Evolutionary conservation across 129 eudicot species (phyloP).

Genomic region (Deinandra increscens): DNA sequence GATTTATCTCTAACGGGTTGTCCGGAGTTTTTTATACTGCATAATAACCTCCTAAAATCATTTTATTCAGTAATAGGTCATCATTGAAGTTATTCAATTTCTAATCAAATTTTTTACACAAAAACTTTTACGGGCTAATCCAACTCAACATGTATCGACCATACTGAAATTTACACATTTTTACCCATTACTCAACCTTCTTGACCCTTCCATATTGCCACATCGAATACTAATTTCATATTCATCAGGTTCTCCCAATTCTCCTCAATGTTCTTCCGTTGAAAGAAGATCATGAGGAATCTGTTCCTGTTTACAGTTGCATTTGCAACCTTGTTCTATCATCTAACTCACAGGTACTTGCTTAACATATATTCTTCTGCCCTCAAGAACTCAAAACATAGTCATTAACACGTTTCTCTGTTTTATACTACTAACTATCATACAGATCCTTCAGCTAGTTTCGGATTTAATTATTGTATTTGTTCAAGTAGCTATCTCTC

Average conservation of each 20-base stretch:
- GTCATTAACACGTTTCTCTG: slow-evolving; percentile 21
- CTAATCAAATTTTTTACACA: neutral
- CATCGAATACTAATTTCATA: neutral
- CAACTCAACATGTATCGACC: no score
- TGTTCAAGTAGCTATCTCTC: slow-evolving; percentile 80
- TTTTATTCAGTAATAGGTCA: neutral
- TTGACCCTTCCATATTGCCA: neutral
- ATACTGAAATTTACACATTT: neutral
- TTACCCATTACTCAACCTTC: neutral
- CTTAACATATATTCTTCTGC: neutral
- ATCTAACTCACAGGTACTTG: slow-evolving; percentile 76
- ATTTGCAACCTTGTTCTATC: slow-evolving; percentile 73
- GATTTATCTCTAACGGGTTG: neutral
- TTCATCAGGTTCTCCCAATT: slow-evolving; percentile 63
- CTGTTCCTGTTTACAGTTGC: slow-evolving; percentile 78
- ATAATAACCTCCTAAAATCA: neutral
- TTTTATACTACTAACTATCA: neutral
- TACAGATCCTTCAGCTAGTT: slow-evolving; percentile 73
- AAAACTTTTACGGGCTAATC: neutral
- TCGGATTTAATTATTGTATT: slow-evolving; percentile 74
- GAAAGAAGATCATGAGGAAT: slow-evolving; percentile 90
- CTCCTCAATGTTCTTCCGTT: slow-evolving; percentile 79
- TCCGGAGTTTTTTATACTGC: neutral
- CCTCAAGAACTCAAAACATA: neutral
- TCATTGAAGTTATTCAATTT: neutral